These are phyloP conservation scores for Irpex rosettiformis DNA, from an alignment of 1,284 basidiomycete genomes.

Conservation along the genomic window DNA sequence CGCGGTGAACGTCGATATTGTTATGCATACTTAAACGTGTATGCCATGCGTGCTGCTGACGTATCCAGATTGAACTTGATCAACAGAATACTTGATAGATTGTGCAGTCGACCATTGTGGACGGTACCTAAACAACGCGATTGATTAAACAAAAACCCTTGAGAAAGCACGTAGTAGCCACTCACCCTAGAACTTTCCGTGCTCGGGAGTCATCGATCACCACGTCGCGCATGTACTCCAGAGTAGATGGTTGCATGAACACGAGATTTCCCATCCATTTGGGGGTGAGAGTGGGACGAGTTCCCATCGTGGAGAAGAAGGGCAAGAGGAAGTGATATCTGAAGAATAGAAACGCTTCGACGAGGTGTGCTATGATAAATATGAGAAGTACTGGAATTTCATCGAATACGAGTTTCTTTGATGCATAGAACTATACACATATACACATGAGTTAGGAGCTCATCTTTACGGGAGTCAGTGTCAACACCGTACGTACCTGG, in stretches of 20 bases:
- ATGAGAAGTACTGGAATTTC: not conserved
- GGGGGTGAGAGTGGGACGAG: not conserved
- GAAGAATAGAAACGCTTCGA: not conserved
- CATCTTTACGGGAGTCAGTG: too few species aligned
- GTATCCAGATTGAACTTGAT: not conserved
- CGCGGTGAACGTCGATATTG: too few species aligned
- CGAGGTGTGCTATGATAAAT: not conserved
- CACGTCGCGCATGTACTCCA: constrained; percentile 1
- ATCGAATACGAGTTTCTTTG: not conserved
- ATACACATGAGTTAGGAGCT: too few species aligned
- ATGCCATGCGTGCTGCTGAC: not conserved
- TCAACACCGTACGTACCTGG: too few species aligned
- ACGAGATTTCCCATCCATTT: not conserved
- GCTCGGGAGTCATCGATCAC: not conserved
- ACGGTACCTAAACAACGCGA: not conserved
- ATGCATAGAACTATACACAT: not conserved
- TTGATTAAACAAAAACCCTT: too few species aligned
- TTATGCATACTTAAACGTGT: not conserved
- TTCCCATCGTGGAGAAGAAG: not conserved
- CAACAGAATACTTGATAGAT: not conserved
- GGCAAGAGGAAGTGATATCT: not conserved
- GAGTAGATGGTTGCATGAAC: not conserved
- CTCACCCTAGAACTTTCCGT: not conserved
- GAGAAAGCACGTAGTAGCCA: not conserved
- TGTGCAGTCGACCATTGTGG: not conserved